These are phyloP conservation scores for Kalaharituber pfeilii DNA, from an alignment of 2,329 filamentous ascomycete genomes.

Conservation along the genomic window DNA sequence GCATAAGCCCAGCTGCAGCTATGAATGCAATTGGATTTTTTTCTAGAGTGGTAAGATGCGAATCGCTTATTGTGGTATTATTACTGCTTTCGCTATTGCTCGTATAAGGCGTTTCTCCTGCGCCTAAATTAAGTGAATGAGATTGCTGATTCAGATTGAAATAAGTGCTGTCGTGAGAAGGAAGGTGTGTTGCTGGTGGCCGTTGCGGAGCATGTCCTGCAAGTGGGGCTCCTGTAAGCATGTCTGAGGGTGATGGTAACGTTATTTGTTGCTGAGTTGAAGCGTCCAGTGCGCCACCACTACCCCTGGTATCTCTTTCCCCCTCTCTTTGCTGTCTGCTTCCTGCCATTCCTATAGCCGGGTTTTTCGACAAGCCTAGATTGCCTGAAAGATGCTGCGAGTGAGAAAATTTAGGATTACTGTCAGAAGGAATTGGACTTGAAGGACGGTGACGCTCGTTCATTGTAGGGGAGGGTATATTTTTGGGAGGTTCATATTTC, in stretches of 20 bases:
- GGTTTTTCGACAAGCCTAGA: not conserved
- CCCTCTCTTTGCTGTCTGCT: not conserved
- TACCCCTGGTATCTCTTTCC: not conserved
- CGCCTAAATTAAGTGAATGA: not conserved
- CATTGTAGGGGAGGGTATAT: not conserved
- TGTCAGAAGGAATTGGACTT: not conserved
- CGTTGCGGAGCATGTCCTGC: not conserved
- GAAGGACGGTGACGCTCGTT: not conserved
- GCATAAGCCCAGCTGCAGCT: slow-evolving; percentile 16
- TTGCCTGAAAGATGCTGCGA: not conserved
- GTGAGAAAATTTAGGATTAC: not conserved
- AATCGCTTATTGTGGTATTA: not conserved
- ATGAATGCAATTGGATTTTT: slow-evolving; percentile 16
- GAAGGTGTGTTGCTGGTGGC: not conserved
- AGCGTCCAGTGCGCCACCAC: not conserved
- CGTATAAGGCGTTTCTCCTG: not conserved
- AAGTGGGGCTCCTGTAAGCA: not conserved
- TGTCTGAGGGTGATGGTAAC: not conserved
- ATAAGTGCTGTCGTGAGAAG: not conserved
- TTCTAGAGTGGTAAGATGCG: slow-evolving; percentile 11
- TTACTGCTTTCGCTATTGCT: not conserved
- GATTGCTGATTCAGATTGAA: not conserved
- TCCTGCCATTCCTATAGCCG: not conserved
- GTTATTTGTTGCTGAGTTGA: not conserved
- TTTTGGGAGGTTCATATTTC: not conserved